Percentiles rank a stretch among this genome's conserved stretches.
phyloP scores from a whole-genome alignment of 306 rosid genomes.

The Urtica urens region DNA sequence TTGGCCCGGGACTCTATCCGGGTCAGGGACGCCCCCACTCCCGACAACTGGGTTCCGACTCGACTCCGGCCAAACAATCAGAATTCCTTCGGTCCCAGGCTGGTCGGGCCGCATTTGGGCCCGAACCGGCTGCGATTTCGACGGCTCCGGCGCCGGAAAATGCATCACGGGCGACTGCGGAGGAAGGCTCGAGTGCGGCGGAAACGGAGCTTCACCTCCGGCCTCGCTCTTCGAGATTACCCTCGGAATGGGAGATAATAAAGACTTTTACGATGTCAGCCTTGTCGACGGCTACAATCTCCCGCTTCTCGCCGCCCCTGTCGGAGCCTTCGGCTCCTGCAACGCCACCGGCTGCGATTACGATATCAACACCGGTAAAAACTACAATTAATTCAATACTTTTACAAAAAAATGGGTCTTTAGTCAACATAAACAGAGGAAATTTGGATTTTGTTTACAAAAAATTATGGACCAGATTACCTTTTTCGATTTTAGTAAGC shows the following conservation, averaged over 20 bases:
- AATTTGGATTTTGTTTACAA: too few species aligned
- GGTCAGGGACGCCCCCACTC: conserved; percentile 49
- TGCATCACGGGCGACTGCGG: conserved; percentile 87
- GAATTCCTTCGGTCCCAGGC: conserved; percentile 40
- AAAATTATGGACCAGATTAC: too few species aligned
- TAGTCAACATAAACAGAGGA: too few species aligned
- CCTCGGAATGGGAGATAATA: conserved; percentile 42
- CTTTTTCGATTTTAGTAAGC: too few species aligned
- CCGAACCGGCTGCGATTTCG: conserved; percentile 80
- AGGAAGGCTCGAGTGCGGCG: conserved; percentile 70
- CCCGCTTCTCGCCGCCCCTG: conserved; percentile 57
- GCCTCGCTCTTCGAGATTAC: conserved; percentile 84
- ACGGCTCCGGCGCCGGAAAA: conserved; percentile 51
- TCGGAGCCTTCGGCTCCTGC: conserved; percentile 43
- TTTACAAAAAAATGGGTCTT: not conserved
- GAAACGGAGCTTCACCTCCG: conserved; percentile 78
- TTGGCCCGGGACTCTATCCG: conserved; percentile 82
- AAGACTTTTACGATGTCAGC: conserved; percentile 77
- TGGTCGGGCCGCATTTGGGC: conserved; percentile 98
- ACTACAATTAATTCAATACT: not conserved
- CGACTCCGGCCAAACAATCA: conserved; percentile 34
- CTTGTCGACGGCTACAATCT: conserved; percentile 80
- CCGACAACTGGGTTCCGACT: conserved; percentile 49
- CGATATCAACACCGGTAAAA: conserved; percentile 59
- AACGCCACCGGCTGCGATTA: conserved; percentile 76